Conservation (phyloP, 1,284 basidiomycete species). For the Tilletia horrida region DNA sequence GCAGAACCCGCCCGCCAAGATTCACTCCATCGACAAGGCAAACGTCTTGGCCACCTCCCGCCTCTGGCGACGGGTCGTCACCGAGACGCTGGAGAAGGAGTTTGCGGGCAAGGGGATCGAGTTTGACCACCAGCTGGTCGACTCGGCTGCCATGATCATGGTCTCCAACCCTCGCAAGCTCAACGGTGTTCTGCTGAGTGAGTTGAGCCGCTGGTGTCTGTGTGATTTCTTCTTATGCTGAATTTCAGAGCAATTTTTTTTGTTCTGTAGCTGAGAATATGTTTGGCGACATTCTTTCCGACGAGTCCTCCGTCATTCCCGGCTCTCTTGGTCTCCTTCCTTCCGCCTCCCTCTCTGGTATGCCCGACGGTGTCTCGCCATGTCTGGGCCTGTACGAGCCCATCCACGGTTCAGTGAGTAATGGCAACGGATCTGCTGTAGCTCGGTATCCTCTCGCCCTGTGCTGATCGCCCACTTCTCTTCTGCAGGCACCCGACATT, state of each 20-base stretch:
- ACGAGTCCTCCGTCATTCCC: constrained; percentile 94
- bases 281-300: constrained; percentile 71
- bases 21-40: constrained; percentile 97
- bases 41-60: constrained; percentile 95
- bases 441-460: neutral
- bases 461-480: neutral
- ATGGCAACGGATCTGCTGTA: neutral
- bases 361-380: constrained; percentile 70
- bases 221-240: constrained; percentile 5
- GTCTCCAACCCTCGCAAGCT: constrained; percentile 86
- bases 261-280: constrained; percentile 27
- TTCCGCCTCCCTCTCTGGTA: constrained; percentile 88
- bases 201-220: constrained; percentile 17
- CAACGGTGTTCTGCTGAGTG: constrained; percentile 70
- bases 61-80: constrained; percentile 74
- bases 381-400: constrained; percentile 88
- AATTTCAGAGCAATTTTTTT: constrained; percentile 1
- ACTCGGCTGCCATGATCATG: constrained; percentile 95
- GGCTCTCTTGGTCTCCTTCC: constrained; percentile 94
- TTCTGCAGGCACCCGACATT: constrained; percentile 82
- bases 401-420: constrained; percentile 60
- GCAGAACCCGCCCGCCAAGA: constrained; percentile 75
- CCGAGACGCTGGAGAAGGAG: constrained; percentile 48
- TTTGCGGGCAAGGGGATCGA: constrained; percentile 43
- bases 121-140: constrained; percentile 72